These are phyloP conservation scores for Trypanosoma avium DNA, from an alignment of 208 protist species.

Conservation along the genomic window DNA sequence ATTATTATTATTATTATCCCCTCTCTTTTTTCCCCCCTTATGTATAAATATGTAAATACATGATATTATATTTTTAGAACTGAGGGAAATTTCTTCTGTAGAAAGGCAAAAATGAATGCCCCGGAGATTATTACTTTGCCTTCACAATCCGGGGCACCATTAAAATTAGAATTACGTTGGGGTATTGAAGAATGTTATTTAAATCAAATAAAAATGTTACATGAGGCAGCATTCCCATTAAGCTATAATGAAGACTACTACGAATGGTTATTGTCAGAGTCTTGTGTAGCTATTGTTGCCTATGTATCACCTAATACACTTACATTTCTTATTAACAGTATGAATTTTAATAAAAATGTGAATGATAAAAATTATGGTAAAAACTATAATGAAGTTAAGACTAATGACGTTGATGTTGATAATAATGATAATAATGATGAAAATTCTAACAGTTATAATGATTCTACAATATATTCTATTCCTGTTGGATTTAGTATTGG, in stretches of 20 bases:
- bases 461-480: conserved; percentile 25
- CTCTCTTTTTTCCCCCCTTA: neutral
- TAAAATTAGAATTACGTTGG: conserved; percentile 65
- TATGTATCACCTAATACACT: conserved; percentile 34
- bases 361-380: neutral
- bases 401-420: neutral
- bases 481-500: conserved; percentile 67
- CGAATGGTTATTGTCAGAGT: conserved; percentile 41
- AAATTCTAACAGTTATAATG: conserved; percentile 5
- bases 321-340: neutral
- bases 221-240: conserved; percentile 59
- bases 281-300: conserved; percentile 45
- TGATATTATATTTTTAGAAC: conserved; percentile 2
- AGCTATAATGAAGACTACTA: conserved; percentile 60
- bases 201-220: conserved; percentile 40
- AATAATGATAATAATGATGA: neutral
- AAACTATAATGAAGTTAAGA: neutral
- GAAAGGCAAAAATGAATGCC: conserved; percentile 1
- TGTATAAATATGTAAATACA: neutral
- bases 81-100: neutral
- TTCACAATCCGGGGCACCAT: neutral
- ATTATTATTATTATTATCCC: too few species aligned
- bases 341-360: neutral
- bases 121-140: conserved; percentile 15
- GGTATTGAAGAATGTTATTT: conserved; percentile 46